phyloP scores from a whole-genome alignment of 2,329 filamentous ascomycete species.

The Colletotrichum siamense region DNA sequence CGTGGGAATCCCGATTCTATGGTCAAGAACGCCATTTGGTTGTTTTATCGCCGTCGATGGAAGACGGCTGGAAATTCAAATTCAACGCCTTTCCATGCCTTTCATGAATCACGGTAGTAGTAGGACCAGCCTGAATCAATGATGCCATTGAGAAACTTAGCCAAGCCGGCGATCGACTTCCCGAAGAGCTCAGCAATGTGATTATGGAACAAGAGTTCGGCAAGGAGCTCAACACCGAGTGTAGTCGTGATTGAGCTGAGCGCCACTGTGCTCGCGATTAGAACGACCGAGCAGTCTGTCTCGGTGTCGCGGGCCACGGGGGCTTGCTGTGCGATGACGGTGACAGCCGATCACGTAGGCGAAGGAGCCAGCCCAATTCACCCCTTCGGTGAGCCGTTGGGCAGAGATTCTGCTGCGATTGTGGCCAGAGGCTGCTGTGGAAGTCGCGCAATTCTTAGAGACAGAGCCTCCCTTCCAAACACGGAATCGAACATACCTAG shows the following conservation, averaged over 20 bases:
- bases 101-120: neutral
- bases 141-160: neutral
- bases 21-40: neutral
- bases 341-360: slow-evolving; percentile 32
- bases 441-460: slow-evolving; percentile 24
- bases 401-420: slow-evolving; percentile 1
- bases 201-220: slow-evolving; percentile 1
- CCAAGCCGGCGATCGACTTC: neutral
- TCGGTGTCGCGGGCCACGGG: slow-evolving; percentile 37
- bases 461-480: slow-evolving; percentile 24
- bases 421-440: slow-evolving; percentile 7
- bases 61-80: neutral
- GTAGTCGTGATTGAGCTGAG: slow-evolving; percentile 33
- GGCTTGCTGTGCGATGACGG: slow-evolving; percentile 32
- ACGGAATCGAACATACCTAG: slow-evolving; percentile 24
- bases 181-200: neutral
- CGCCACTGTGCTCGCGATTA: slow-evolving; percentile 23
- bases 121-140: neutral
- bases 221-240: neutral
- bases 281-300: slow-evolving; percentile 34
- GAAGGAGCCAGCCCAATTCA: neutral
- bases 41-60: neutral
- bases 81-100: neutral
- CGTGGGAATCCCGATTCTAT: neutral
- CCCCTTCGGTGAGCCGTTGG: slow-evolving; percentile 36